Percentiles rank a stretch among this genome's conserved stretches.
These are phyloP conservation scores for Croton laevigatus DNA, from an alignment of 441 rosid species.

Conservation along the genomic window DNA sequence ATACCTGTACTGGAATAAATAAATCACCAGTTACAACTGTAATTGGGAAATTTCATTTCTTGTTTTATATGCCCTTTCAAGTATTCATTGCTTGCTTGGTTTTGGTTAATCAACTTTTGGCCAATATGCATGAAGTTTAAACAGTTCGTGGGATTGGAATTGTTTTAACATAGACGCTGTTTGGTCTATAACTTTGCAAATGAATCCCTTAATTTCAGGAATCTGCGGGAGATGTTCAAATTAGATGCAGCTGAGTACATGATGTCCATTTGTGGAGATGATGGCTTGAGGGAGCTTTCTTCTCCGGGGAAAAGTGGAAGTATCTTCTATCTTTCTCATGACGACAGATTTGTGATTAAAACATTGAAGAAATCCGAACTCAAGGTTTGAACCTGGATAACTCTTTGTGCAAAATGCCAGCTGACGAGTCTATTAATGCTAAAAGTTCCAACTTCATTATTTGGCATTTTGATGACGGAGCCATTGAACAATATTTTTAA, in stretches of 20 bases:
- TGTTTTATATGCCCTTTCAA: neutral
- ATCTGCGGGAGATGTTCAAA: constrained; percentile 95
- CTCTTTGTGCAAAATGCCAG: neutral
- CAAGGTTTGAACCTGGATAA: constrained; percentile 52
- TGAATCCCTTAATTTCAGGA: constrained; percentile 45
- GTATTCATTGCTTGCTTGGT: neutral
- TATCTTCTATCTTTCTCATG: constrained; percentile 86
- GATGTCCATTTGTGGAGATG: constrained; percentile 99
- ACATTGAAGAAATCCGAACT: constrained; percentile 79
- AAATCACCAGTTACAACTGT: neutral
- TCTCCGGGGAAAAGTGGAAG: constrained; percentile 99
- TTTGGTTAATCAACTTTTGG: neutral
- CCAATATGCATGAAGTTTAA: neutral
- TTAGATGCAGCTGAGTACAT: constrained; percentile 98
- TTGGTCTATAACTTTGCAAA: constrained; percentile 9
- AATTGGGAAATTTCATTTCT: neutral
- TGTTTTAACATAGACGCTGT: neutral
- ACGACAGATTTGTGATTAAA: constrained; percentile 91
- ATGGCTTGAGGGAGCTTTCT: constrained; percentile 77
- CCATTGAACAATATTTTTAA: neutral
- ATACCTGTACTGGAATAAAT: neutral
- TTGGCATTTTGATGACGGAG: neutral
- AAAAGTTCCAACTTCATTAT: constrained; percentile 1
- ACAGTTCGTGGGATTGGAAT: neutral
- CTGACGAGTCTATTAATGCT: constrained; percentile 2